A percentile compares a stretch with the other conserved stretches of the same genome.
phyloP scores from a whole-genome alignment of 805 yeast genomes.

The Metschnikowia colocasiae region DNA sequence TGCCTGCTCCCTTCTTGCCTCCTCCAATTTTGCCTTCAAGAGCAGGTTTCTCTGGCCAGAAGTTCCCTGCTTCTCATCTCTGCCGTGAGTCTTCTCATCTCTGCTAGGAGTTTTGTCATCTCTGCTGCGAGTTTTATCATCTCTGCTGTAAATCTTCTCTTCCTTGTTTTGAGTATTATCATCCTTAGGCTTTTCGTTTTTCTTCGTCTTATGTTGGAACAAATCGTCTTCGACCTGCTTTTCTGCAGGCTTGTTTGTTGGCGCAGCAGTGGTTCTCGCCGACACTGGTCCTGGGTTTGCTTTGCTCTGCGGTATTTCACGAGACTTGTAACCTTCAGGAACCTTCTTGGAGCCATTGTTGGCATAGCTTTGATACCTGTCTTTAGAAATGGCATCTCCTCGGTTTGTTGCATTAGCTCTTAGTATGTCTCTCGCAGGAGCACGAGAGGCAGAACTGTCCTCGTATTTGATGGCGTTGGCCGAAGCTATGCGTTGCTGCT shows the following conservation, averaged over 20 bases:
- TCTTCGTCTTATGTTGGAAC: background rate
- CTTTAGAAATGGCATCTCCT: slow-evolving; percentile 14
- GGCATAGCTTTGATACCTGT: slow-evolving; percentile 33
- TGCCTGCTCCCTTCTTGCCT: slow-evolving; percentile 24
- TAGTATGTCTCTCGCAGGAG: slow-evolving; percentile 12
- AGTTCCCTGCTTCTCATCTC: background rate
- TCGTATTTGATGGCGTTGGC: slow-evolving; percentile 19
- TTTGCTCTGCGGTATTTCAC: background rate
- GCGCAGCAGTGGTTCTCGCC: background rate
- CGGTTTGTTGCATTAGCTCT: slow-evolving; percentile 12
- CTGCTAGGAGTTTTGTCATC: background rate
- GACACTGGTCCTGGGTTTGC: background rate
- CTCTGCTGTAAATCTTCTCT: too few relatives aligned
- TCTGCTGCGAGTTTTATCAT: background rate
- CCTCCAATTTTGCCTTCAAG: slow-evolving; percentile 21
- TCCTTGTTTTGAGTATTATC: background rate
- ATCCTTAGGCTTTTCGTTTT: background rate
- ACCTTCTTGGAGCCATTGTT: background rate
- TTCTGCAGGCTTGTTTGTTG: slow-evolving; percentile 8
- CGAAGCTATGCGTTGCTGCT: slow-evolving; percentile 7
- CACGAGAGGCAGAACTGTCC: slow-evolving; percentile 14
- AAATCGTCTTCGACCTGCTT: background rate
- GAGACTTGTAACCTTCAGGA: background rate
- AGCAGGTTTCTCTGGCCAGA: background rate
- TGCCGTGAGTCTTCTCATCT: background rate